Evolutionary conservation across 768 basidiomycete species (phyloP).

Genomic region (Hericium rajendrae): DNA sequence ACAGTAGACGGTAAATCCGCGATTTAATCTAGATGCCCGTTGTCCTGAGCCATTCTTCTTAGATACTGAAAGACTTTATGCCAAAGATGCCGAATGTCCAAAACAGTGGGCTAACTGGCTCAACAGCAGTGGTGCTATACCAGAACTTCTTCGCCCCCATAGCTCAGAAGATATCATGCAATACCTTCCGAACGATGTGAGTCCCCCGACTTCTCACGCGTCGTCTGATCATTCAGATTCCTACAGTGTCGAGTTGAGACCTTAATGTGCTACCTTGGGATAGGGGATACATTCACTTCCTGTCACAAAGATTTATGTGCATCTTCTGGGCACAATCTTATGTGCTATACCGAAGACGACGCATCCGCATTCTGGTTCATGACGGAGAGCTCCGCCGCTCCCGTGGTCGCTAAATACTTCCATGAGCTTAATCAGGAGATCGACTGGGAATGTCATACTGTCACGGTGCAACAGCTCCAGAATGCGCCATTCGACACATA

Average conservation of each 20-base stretch:
- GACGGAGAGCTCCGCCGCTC: constrained; percentile 54
- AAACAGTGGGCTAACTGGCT: constrained; percentile 57
- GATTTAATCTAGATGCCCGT: not conserved
- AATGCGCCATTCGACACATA: constrained; percentile 62
- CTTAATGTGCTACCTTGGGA: constrained; percentile 78
- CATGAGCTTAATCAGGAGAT: constrained; percentile 44
- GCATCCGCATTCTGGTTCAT: constrained; percentile 85
- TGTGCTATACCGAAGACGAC: constrained; percentile 67
- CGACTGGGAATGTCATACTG: constrained; percentile 64
- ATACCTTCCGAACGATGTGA: constrained; percentile 43
- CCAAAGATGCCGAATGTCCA: constrained; percentile 72
- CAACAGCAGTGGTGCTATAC: constrained; percentile 34
- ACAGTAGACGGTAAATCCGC: not conserved
- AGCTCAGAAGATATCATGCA: constrained; percentile 48
- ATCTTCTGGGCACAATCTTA: constrained; percentile 79
- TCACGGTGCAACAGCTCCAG: constrained; percentile 52
- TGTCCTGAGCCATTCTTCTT: constrained; percentile 3
- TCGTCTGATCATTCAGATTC: constrained; percentile 1
- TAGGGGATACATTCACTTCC: constrained; percentile 77
- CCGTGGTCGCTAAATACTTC: constrained; percentile 50
- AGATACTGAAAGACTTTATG: constrained; percentile 62
- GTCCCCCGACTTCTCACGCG: constrained; percentile 16
- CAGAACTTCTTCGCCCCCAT: constrained; percentile 41
- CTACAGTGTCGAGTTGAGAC: constrained; percentile 56
- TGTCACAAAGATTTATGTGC: constrained; percentile 81